A percentile compares a stretch with the other conserved stretches of the same genome.
These are phyloP conservation scores for Sporisorium scitamineum DNA, from an alignment of 1,284 basidiomycete genomes.

Conservation along the genomic window DNA sequence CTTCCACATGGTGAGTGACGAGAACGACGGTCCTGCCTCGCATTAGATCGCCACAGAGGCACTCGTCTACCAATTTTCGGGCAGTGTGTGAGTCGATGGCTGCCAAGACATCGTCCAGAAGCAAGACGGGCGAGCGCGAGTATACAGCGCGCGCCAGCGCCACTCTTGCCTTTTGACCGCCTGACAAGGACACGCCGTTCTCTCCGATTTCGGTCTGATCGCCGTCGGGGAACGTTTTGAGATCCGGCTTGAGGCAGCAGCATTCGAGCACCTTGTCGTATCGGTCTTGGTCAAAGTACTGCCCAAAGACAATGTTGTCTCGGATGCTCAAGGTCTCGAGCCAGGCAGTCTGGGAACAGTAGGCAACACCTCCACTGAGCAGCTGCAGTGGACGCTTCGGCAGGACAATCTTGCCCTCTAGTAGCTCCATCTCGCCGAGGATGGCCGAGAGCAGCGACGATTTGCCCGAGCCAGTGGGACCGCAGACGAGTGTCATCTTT, in stretches of 20 bases:
- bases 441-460: slow-evolving; percentile 56
- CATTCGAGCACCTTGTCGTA: slow-evolving; percentile 54
- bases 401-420: slow-evolving; percentile 34
- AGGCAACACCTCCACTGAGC: slow-evolving; percentile 47
- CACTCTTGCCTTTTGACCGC: slow-evolving; percentile 62
- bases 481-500: slow-evolving; percentile 56
- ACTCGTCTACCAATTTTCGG: slow-evolving; percentile 70
- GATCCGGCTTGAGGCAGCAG: slow-evolving; percentile 56
- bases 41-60: slow-evolving; percentile 50
- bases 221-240: slow-evolving; percentile 56
- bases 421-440: slow-evolving; percentile 57
- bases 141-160: slow-evolving; percentile 63
- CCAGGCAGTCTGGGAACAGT: slow-evolving; percentile 59
- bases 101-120: slow-evolving; percentile 66
- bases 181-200: slow-evolving; percentile 56
- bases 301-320: slow-evolving; percentile 62
- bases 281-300: slow-evolving; percentile 46
- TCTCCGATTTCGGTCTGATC: slow-evolving; percentile 62
- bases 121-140: slow-evolving; percentile 50
- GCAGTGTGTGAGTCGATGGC: slow-evolving; percentile 76
- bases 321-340: slow-evolving; percentile 54
- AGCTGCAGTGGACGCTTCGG: slow-evolving; percentile 28
- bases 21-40: slow-evolving; percentile 78
- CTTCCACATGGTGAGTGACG: slow-evolving; percentile 75
- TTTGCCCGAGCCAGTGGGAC: slow-evolving; percentile 63